Base-by-base conservation (phyloP, 352 stramenopile species). In the Globisporangium uncinulatum region DNA sequence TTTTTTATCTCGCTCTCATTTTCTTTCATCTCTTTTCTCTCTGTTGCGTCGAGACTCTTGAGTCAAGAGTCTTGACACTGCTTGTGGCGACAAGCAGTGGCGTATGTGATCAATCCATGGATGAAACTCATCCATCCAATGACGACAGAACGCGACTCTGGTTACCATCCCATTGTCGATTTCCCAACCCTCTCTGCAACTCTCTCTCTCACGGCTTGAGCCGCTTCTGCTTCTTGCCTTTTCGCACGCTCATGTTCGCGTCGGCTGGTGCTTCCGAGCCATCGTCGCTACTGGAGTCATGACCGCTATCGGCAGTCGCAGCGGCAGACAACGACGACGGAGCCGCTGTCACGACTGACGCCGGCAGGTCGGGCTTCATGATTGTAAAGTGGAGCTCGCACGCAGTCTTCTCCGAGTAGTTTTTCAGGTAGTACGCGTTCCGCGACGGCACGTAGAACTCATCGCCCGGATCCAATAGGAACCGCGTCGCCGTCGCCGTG, bases 381-480 rank as follows among this genome's bases (percentile, higher is more conserved):
- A 99, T 98, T 39, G 86, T 97, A 70, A 97, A 99, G 56, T 92
- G 97, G 57, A 99, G 70, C 47, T 97, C 76, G 58, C 81, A 90
- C 55, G 94, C 77, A 2, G 76, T 73, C 6, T 69, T 86, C 51
- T 74, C 74, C 14, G 89, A 98, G 73, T 98, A 95, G 71, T 99
- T 99, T 67, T 98, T 92, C 56, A 99, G 83, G 65, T 92, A 88
- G 68, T 99, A 99, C 20, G 93, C 88, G 65, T 99, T 99, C 55
- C 95, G 89, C 19, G 95, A 76, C 14, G 96, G 96, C 46, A 99
- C 88, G 65, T 97, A 97, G 67, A 99, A 99, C 69, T 98, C 92
- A 69, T 99, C 96, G 7, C 95, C 94, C 4, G 88, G 83, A 31
- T 78, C 91, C 4, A 99, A 70, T 39, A 98, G 63, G 74, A 97